Evolutionary conservation across 2,329 filamentous ascomycete species (phyloP), one percentile per base, ranked within the genome.

Genomic region (Alternaria incomplexa): DNA sequence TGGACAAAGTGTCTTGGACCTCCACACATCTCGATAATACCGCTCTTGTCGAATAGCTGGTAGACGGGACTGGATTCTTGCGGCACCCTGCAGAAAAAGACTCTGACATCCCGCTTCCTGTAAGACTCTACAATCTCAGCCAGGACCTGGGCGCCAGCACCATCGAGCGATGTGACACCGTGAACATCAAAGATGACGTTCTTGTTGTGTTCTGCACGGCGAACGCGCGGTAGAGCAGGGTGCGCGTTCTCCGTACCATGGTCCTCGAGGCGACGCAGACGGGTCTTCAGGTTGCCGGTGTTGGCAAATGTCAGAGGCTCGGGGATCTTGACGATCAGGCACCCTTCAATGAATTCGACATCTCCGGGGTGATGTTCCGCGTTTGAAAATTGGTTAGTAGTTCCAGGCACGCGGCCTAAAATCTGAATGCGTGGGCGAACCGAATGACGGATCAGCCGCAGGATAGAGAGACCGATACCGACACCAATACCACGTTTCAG

Each of bases 181-280:
- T 98, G 95, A 8, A 98, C 93, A 77, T 99, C 96, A 74, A 99
- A 98, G 65, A 99, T 93, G 79, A 99, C 86, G 75, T 97, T 97
- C 70, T 89, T 88, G 77, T 97, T 97, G 73, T 92, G 90, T 64
- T 95, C 91, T n/a, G 89, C 87, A 25, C 86, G 84, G 5, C 94
- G 87, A 13, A 97, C 85, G 3, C 92, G 87, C 1, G 96, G 96
- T 17, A 97, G 84, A 0, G 94, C 94, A 0, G 96, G 96, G 73
- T 98, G 96, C 0, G 92, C 93, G 56, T 87, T 85, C 48, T 85
- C 90, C 0, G 93, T 95, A n/a, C 96, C 96, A 74, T 98, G 97
- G 22, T 93, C 86, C 80, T 98, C 96, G 2, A 99, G 85, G 7
- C 96, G 85, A 6, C 91, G 86, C 11, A 99, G 85, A 5, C 96